A percentile compares a stretch with the other conserved stretches of the same genome.
phyloP scores from a whole-genome alignment of 306 rosid genomes.

The Dryas alaskensis region DNA sequence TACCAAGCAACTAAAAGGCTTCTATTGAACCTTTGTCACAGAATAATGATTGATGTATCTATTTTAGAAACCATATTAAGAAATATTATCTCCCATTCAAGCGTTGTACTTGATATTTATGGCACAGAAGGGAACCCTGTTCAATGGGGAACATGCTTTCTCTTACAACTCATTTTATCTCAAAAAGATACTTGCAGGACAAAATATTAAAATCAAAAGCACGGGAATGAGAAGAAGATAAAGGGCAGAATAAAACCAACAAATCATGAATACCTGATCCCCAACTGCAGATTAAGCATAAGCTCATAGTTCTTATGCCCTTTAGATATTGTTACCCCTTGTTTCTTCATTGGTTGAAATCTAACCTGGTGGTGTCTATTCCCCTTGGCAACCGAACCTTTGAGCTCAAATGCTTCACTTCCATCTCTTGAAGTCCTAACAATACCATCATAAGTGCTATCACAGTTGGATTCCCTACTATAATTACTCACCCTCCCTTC shows the following conservation, averaged over 20 bases:
- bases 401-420: constrained; percentile 30
- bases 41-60: neutral
- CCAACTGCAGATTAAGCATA: constrained; percentile 96
- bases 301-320: constrained; percentile 92
- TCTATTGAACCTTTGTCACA: neutral
- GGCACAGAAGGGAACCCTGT: neutral
- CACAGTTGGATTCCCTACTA: constrained; percentile 37
- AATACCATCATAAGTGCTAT: constrained; percentile 27
- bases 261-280: constrained; percentile 76
- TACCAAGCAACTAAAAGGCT: neutral
- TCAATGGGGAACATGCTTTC: neutral
- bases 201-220: neutral
- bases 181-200: neutral
- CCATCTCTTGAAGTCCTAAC: constrained; percentile 35
- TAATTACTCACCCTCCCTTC: constrained; percentile 53
- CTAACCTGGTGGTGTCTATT: constrained; percentile 28
- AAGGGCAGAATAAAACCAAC: constrained; percentile 19
- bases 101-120: neutral
- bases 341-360: constrained; percentile 54
- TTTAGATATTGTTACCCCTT: constrained; percentile 74
- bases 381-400: constrained; percentile 31
- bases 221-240: neutral
- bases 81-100: neutral
- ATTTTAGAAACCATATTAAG: neutral
- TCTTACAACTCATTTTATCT: constrained; percentile 1